Evolutionary conservation across 148 eudicot species (phyloP).

Genomic region (Camellia lanceoleosa): DNA sequence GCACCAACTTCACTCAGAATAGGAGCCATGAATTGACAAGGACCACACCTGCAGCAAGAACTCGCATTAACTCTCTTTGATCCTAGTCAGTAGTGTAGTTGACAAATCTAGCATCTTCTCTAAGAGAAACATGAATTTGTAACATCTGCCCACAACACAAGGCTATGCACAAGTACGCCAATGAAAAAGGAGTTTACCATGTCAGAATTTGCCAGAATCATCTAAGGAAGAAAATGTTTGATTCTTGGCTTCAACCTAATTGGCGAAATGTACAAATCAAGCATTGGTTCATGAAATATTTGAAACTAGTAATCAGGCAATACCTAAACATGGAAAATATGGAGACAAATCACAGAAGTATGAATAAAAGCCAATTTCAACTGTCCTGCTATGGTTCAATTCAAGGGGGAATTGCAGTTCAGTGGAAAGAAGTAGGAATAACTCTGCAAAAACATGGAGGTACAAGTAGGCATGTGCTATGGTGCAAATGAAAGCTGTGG

Average conservation of each 20-base stretch:
- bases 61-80: background rate
- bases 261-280: background rate
- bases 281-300: background rate
- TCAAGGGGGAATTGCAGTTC: background rate
- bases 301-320: background rate
- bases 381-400: background rate
- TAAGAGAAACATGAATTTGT: background rate
- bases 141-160: background rate
- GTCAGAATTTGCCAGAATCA: conserved; percentile 58
- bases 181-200: conserved; percentile 50
- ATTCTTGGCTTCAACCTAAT: conserved; percentile 76
- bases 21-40: conserved; percentile 94
- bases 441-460: too few species aligned
- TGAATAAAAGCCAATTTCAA: background rate
- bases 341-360: background rate
- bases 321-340: background rate
- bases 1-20: conserved; percentile 65
- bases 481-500: too few species aligned
- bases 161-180: background rate
- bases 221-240: conserved; percentile 69
- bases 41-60: conserved; percentile 78
- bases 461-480: too few species aligned
- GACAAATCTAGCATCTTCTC: background rate
- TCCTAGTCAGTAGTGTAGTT: background rate
- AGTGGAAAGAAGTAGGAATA: too few species aligned